Evolutionary conservation across 345 rosid species (phyloP).

Genomic region (Microcos paniculata): DNA sequence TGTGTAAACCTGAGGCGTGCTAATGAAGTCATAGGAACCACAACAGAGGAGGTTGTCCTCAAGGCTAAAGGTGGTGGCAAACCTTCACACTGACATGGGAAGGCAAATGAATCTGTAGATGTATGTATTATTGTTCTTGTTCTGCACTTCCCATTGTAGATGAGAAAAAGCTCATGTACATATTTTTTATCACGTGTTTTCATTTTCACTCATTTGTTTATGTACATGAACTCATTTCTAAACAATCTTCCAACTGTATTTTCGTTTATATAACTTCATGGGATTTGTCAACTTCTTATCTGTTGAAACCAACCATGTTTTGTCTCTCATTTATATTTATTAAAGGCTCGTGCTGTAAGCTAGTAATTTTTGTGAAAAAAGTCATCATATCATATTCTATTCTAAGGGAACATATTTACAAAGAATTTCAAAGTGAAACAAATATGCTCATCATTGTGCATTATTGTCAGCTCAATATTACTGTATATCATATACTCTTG

Average conservation of each 20-base stretch:
- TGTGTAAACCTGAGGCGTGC: constrained; percentile 54
- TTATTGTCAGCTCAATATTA: background rate
- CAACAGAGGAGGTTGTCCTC: constrained; percentile 74
- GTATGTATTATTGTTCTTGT: background rate
- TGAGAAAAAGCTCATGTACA: background rate
- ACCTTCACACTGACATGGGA: background rate
- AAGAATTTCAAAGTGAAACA: background rate
- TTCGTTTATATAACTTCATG: background rate
- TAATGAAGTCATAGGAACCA: constrained; percentile 69
- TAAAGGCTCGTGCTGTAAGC: background rate
- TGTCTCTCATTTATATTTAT: background rate
- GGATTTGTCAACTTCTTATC: background rate
- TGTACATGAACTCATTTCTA: background rate
- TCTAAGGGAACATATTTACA: background rate
- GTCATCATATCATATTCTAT: background rate
- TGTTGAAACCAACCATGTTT: background rate
- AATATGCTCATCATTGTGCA: background rate
- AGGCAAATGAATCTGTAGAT: background rate
- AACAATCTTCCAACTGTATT: background rate
- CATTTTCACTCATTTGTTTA: background rate
- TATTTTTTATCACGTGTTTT: background rate
- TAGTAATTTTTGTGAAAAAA: background rate
- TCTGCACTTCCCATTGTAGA: background rate
- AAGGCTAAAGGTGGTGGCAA: constrained; percentile 44
- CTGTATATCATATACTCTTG: background rate